A percentile compares a stretch with the other conserved stretches of the same genome.
Conservation (phyloP, 2,329 filamentous ascomycete species). For the Pyrenophora teres region DNA sequence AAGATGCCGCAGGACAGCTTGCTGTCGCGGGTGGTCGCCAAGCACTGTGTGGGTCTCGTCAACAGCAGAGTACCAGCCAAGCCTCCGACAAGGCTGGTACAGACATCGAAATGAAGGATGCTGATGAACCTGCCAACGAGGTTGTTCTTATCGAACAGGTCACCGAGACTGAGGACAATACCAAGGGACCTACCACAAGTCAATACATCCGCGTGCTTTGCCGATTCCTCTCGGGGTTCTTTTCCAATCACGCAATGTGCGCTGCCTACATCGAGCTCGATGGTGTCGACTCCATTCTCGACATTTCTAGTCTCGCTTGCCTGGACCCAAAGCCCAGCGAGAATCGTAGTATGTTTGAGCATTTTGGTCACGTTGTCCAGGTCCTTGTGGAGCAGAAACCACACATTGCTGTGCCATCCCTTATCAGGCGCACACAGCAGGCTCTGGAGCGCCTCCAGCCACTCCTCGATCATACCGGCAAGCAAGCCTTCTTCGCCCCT, state of each 20-base stretch:
- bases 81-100: conserved; percentile 16
- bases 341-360: conserved; percentile 62
- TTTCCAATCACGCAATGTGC: conserved; percentile 75
- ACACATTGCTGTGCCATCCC: conserved; percentile 77
- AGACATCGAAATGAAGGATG: conserved; percentile 70
- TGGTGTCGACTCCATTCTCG: conserved; percentile 81
- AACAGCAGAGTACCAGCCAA: conserved; percentile 41
- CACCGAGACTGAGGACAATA: conserved; percentile 56
- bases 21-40: conserved; percentile 62
- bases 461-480: conserved; percentile 61
- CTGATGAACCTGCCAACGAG: conserved; percentile 18
- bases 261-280: conserved; percentile 75
- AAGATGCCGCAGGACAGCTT: conserved; percentile 62
- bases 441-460: conserved; percentile 71
- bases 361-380: conserved; percentile 74
- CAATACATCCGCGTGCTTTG: conserved; percentile 76
- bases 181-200: conserved; percentile 59
- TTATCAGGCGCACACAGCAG: conserved; percentile 74
- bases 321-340: conserved; percentile 75
- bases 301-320: conserved; percentile 81
- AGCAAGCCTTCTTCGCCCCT: conserved; percentile 70
- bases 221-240: conserved; percentile 77
- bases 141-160: conserved; percentile 45
- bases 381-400: conserved; percentile 80
- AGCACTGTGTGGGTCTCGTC: conserved; percentile 46